Evolutionary conservation across 208 protist genomes (phyloP).

Genomic region (Trypanosomatidae sp.): DNA sequence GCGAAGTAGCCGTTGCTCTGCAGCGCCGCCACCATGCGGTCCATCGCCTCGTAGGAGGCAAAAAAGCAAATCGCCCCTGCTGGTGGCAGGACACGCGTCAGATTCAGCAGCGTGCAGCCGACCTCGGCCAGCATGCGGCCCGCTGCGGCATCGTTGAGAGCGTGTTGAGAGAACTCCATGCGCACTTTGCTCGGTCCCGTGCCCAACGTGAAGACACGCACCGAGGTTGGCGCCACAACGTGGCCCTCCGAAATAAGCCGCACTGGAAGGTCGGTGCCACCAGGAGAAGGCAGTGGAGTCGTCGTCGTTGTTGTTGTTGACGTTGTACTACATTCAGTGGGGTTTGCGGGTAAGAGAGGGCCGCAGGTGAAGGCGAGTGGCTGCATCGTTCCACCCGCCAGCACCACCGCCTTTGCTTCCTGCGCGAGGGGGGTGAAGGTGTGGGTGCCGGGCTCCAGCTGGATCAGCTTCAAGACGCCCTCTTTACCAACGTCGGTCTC

Average conservation of each 20-base stretch:
- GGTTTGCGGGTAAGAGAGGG: conserved; percentile 46
- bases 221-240: conserved; percentile 78
- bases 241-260: conserved; percentile 78
- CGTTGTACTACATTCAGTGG: too few species aligned
- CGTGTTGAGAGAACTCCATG: conserved; percentile 56
- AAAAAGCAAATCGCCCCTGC: conserved; percentile 96
- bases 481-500: neutral
- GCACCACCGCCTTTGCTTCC: conserved; percentile 61
- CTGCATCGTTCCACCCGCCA: conserved; percentile 95
- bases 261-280: too few species aligned
- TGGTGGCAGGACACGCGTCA: conserved; percentile 83
- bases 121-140: conserved; percentile 71
- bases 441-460: conserved; percentile 67
- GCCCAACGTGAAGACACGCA: conserved; percentile 68
- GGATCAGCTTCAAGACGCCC: conserved; percentile 46
- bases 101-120: conserved; percentile 81
- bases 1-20: conserved; percentile 43
- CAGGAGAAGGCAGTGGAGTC: too few species aligned
- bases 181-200: conserved; percentile 54
- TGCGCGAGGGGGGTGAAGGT: conserved; percentile 55
- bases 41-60: conserved; percentile 89
- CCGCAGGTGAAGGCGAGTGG: conserved; percentile 81
- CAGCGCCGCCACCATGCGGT: conserved; percentile 47
- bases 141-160: too few species aligned
- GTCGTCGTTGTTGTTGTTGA: too few species aligned